Base-by-base conservation (phyloP, 1,284 basidiomycete genomes). In the Cutaneotrichosporon mucoides region DNA sequence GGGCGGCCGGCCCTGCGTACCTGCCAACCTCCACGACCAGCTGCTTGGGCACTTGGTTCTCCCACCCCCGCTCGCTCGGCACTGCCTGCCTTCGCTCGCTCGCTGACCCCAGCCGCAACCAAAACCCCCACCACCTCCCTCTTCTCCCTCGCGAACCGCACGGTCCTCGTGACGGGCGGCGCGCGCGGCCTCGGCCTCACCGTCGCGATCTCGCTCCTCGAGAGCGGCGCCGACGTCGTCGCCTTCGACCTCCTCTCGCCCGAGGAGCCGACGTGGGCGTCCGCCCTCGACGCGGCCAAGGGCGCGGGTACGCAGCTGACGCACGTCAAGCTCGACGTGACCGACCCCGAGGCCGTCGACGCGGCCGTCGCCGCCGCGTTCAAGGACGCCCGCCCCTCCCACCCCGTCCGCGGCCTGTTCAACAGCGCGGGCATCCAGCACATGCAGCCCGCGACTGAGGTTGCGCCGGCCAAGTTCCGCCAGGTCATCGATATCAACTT, bases 111-210 rank as follows among this genome's bases (percentile, higher is more conserved):
- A 24, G 56, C 56, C 4, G 16, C 43, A 8, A 12, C 48, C 36
- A 6, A 11, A 12, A 37, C 48, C 10, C 53, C 60, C 40, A 49
- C 57, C 6, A 50, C 51, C 13, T 42, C 53, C 16, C 59, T 65
- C 24, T 90, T 91, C 77, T 82, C 84, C 8, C 82, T 91, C 37
- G 80, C 78, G 16, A 86, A 86, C 68, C 85, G 87, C 41, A 88
- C 89, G 10, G 87, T 83, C 35, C 80, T 91, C 60, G 84, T 90
- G 35, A 87, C 88, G 0, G 88, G 88, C n/a, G 88, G 81, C 6
- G 88, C 88, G 68, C 82, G 88, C 53, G 89, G 89, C 0, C 82
- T 91, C 12, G 89, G 89, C 6, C 82, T 91, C 42, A 88, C 89
- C 76, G 87, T 88, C 84, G 87, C 88, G 33, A 80, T 89, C 58